Base-by-base conservation (phyloP, 2,329 filamentous ascomycete genomes). In the Tolypocladium guangdongense region DNA sequence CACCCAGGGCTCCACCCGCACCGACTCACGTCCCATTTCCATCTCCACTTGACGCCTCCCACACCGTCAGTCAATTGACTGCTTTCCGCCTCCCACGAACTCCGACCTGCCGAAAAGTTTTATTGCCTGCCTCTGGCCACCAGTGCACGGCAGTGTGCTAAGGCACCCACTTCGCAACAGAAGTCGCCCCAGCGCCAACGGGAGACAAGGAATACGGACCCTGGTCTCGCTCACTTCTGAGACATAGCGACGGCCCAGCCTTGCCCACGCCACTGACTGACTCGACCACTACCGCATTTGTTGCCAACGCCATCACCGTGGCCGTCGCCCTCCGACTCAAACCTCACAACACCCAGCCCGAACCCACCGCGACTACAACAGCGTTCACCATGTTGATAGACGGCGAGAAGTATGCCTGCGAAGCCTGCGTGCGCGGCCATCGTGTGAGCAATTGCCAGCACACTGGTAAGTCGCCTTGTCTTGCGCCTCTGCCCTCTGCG, bases 361-460 rank as follows among this genome's bases (percentile, higher is more conserved):
- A 43, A 22, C 27, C 18, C 41, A 24, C 52, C 53, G 38, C 45
- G 30, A 36, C 45, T 49, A 50, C 48, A n/a, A 30, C n/a, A 22
- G 45, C 35, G 12, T 49, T 49, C 64, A 72, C 64, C 57, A 91
- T 91, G 88, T 79, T 91, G 70, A 88, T 91, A 71, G 85, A 96
- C 79, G 92, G 92, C 72, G 90, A 96, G 78, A 97, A 97, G 78
- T 97, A 83, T 78, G 92, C 92, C 74, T 97, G 92, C 79, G 89
- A 95, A 76, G 91, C 91, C 75, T 99, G 93, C 76, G 90, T 99
- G 70, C 88, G 93, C 73, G 93, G 93, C 68, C 93, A 99, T 77
- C 89, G 93, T 69, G 93, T 99, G 69, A 97, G 91, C 86, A 96
- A 93, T 70, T 99, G 93, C 78, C 90, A 92, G 71, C 93, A 99